Conservation (phyloP, 2,329 filamentous ascomycete genomes). For the Hypoxylon sp. region DNA sequence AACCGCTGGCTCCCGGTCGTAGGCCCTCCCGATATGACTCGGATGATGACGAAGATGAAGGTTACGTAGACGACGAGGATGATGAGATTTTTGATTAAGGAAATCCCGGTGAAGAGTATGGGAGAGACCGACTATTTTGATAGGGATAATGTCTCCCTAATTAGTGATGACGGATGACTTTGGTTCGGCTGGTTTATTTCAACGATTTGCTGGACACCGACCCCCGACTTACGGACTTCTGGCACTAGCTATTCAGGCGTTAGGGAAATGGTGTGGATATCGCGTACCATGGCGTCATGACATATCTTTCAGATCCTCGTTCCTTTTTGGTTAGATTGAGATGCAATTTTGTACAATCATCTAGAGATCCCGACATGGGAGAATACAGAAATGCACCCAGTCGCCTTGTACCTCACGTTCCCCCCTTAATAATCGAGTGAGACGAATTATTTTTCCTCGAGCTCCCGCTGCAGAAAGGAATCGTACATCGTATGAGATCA, state of each 20-base stretch:
- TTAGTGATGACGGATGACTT: background rate
- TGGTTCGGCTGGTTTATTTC: background rate
- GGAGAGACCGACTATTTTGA: constrained; percentile 5
- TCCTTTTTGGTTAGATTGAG: constrained; percentile 23
- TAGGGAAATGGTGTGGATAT: background rate
- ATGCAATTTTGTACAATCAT: constrained; percentile 47
- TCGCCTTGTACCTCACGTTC: constrained; percentile 10
- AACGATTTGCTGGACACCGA: constrained; percentile 1
- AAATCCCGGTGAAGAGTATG: background rate
- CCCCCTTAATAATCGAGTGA: constrained; percentile 8
- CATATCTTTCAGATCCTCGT: constrained; percentile 6
- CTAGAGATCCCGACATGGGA: constrained; percentile 24
- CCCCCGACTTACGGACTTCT: constrained; percentile 19
- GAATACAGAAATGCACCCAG: constrained; percentile 4
- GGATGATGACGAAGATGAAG: constrained; percentile 29
- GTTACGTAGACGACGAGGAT: constrained; percentile 35
- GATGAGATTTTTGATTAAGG: constrained; percentile 2
- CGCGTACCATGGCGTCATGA: constrained; percentile 10
- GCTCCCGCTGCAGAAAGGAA: constrained; percentile 6
- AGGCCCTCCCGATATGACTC: constrained; percentile 1
- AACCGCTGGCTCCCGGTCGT: constrained; percentile 48
- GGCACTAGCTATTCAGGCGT: constrained; percentile 16
- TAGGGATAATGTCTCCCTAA: background rate
- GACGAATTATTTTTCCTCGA: constrained; percentile 20
- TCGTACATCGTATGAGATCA: constrained; percentile 21